Base-by-base conservation (phyloP, 148 eudicot genomes). In the Silene latifolia region DNA sequence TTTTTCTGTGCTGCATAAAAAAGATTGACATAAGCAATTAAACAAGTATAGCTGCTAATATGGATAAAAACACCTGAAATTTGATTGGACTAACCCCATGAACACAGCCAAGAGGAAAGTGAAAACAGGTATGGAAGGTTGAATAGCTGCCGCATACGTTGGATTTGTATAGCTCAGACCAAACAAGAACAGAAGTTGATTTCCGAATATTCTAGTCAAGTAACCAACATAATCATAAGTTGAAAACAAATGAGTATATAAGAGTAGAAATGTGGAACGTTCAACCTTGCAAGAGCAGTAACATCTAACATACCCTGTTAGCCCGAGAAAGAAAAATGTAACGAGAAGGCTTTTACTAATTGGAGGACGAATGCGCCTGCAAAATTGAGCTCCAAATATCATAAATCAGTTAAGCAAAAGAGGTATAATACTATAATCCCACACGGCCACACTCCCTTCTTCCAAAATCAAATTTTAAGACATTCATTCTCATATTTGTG, bases 151-250 rank as follows among this genome's bases (percentile, higher is more conserved):
- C 62, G 98, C 98, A 83, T 95, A 95, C 58, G 92, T 86, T 76
- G 98, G 98, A 88, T 86, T 92, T 67, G 98, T 95, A 88, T 87
- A 95, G 78, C 96, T 87, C 79, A 95, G 92, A 71, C 98, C 98
- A 78, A 92, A 83, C 79, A 92, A 88, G 87, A 95, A 95, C 83
- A 95, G 82, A 80, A 95, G 91, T 83, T 95, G 98, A 81, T 95
- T 95, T 71, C 93, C 97, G 63, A 90, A 95, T 71, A 95, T 87
- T 89, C 98, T 95, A 78, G 77, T 81, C 56, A 80, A 78, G 63
- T 48, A 78, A 81, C 19, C 9, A 53, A 75, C 46, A 25, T 18
- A 61, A 48, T 21, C 59, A 51, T 81, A 48, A 60, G 71, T 8
- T 48, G 46, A 75, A 77, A 23, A 2, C 64, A 62, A 19, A 65